Evolutionary conservation across 768 basidiomycete genomes (phyloP).

Genomic region (Rhizopogon vulgaris): DNA sequence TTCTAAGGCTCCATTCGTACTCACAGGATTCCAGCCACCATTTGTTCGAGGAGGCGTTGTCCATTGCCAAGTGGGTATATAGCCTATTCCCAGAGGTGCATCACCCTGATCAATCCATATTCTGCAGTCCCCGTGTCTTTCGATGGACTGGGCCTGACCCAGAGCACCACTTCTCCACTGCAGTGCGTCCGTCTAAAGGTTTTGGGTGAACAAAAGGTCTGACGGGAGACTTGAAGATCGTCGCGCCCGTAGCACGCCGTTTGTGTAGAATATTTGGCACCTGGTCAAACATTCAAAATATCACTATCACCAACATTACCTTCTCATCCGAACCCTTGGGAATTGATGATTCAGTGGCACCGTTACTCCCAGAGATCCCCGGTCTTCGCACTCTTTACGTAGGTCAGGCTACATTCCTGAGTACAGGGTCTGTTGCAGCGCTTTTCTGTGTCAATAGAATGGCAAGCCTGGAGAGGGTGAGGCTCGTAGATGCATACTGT

Average conservation of each 20-base stretch:
- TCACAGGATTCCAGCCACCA: slow-evolving; percentile 22
- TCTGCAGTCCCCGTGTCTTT: slow-evolving; percentile 39
- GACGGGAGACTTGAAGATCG: slow-evolving; percentile 13
- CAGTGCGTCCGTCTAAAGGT: slow-evolving; percentile 32
- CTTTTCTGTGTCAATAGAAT: slow-evolving; percentile 24
- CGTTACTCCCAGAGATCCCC: slow-evolving; percentile 31
- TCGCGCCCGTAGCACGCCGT: slow-evolving; percentile 15
- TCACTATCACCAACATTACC: slow-evolving; percentile 43
- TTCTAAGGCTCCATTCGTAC: slow-evolving; percentile 36
- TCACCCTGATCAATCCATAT: background rate
- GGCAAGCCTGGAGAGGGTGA: slow-evolving; percentile 26
- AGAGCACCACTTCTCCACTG: slow-evolving; percentile 56
- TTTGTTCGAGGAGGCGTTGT: slow-evolving; percentile 27
- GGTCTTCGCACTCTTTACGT: slow-evolving; percentile 38
- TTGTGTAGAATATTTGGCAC: slow-evolving; percentile 22
- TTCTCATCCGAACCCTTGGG: slow-evolving; percentile 21
- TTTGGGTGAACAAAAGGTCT: background rate
- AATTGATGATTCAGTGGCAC: slow-evolving; percentile 11
- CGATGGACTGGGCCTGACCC: slow-evolving; percentile 59
- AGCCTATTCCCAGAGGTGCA: background rate
- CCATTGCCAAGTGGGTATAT: slow-evolving; percentile 30
- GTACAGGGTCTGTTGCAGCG: slow-evolving; percentile 32
- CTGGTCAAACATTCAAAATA: slow-evolving; percentile 39
- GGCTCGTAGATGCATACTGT: slow-evolving; percentile 47
- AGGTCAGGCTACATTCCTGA: slow-evolving; percentile 44